phyloP scores from a whole-genome alignment of 805 yeast species.

The Candida sithepensis region DNA sequence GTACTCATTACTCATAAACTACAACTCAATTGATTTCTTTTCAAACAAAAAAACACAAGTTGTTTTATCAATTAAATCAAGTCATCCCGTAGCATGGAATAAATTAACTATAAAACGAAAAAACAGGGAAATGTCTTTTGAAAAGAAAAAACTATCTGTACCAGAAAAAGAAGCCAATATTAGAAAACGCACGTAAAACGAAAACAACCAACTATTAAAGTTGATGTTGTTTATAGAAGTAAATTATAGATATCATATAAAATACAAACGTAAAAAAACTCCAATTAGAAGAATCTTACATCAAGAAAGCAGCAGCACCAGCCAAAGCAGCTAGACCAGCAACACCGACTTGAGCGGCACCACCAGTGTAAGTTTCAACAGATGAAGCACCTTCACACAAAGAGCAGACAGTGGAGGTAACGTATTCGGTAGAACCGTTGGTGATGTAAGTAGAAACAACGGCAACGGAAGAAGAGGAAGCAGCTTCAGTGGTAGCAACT shows the following conservation, averaged over 20 bases:
- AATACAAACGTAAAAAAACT: not conserved
- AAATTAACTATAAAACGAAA: not conserved
- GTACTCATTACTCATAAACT: too few relatives aligned
- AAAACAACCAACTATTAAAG: not conserved
- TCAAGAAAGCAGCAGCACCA: conserved; percentile 25
- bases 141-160: not conserved
- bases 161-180: not conserved
- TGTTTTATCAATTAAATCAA: not conserved
- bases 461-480: not conserved
- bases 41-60: too few relatives aligned
- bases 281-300: conserved; percentile 7
- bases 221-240: too few relatives aligned
- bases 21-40: too few relatives aligned
- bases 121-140: not conserved
- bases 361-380: conserved; percentile 14
- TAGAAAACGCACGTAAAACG: not conserved
- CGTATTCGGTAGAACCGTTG: conserved; percentile 6
- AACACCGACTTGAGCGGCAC: conserved; percentile 22
- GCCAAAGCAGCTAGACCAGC: conserved; percentile 23
- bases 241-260: not conserved
- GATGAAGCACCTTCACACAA: not conserved
- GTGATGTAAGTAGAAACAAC: conserved; percentile 7
- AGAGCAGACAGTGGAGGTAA: conserved; percentile 3
- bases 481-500: conserved; percentile 5
- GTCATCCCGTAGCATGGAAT: not conserved